Conservation (phyloP, 2,329 filamentous ascomycete species). For the Exophiala calicioides region DNA sequence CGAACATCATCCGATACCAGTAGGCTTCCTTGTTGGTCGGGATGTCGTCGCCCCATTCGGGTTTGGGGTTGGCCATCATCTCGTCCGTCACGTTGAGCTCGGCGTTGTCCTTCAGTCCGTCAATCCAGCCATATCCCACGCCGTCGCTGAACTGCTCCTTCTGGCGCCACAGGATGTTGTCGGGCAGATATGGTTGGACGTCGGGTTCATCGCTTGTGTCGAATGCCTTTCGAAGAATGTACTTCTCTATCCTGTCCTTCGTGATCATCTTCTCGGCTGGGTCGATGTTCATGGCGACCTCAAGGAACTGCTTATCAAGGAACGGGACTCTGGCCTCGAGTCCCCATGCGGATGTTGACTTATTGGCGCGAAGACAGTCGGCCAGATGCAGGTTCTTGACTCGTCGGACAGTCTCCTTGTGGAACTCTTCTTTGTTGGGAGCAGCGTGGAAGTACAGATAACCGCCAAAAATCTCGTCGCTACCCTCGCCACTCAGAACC, state of each 20-base stretch:
- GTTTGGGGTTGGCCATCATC: conserved; percentile 97
- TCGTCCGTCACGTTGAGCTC: conserved; percentile 89
- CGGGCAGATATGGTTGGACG: conserved; percentile 82
- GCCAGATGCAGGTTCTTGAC: conserved; percentile 95
- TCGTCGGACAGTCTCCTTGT: conserved; percentile 88
- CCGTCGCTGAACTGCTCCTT: conserved; percentile 99
- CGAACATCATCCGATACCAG: conserved; percentile 98
- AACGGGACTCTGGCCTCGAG: conserved; percentile 97
- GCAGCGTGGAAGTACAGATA: conserved; percentile 99
- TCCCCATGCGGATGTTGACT: conserved; percentile 97
- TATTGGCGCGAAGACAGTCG: conserved; percentile 98
- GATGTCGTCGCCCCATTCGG: conserved; percentile 89
- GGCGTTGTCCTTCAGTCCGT: conserved; percentile 91
- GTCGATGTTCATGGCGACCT: conserved; percentile 90
- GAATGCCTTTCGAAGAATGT: conserved; percentile 96
- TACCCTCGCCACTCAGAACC: conserved; percentile 95
- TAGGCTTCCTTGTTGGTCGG: conserved; percentile 98
- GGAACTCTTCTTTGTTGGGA: conserved; percentile 87
- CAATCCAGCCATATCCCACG: conserved; percentile 98
- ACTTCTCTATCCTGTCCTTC: conserved; percentile 88
- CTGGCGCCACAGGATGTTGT: conserved; percentile 95
- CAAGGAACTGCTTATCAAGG: conserved; percentile 95
- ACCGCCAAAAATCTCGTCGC: conserved; percentile 96
- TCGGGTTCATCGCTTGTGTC: conserved; percentile 86
- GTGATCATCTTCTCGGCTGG: conserved; percentile 95